These are phyloP conservation scores for Sphenostylis stenocarpa DNA, from an alignment of 306 rosid species.

Conservation along the genomic window DNA sequence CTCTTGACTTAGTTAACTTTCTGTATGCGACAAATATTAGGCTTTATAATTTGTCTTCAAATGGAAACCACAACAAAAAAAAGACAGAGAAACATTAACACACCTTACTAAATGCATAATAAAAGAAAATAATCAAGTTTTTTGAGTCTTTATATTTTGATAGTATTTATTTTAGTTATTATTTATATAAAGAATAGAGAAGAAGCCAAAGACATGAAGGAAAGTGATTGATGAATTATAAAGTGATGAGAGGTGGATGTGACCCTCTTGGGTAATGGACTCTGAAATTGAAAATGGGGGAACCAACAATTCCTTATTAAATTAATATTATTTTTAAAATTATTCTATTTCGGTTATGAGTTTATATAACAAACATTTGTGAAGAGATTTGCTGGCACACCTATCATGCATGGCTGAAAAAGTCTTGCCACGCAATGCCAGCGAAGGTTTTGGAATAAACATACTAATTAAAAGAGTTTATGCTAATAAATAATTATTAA, in stretches of 20 bases:
- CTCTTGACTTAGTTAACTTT: not conserved
- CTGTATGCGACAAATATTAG: not conserved
- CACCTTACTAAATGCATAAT: not conserved
- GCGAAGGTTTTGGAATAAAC: conserved; percentile 14
- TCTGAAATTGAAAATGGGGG: conserved; percentile 19
- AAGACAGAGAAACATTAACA: not conserved
- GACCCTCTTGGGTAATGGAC: conserved; percentile 27
- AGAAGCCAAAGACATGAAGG: not conserved
- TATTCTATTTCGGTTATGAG: not conserved
- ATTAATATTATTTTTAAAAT: not conserved
- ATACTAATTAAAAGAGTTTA: not conserved
- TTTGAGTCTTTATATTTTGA: not conserved
- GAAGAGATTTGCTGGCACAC: not conserved
- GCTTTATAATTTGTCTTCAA: not conserved
- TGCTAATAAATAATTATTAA: not conserved
- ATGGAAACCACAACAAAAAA: not conserved
- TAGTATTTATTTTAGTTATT: not conserved
- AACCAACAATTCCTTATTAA: not conserved
- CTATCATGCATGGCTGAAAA: not conserved
- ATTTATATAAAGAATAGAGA: too few relatives aligned
- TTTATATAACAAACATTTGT: not conserved
- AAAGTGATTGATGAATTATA: not conserved
- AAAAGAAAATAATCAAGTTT: not conserved
- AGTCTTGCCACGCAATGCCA: conserved; percentile 27
- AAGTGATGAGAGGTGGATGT: not conserved